These are phyloP conservation scores for Betula pendula DNA, from an alignment of 306 rosid species.

Conservation along the genomic window DNA sequence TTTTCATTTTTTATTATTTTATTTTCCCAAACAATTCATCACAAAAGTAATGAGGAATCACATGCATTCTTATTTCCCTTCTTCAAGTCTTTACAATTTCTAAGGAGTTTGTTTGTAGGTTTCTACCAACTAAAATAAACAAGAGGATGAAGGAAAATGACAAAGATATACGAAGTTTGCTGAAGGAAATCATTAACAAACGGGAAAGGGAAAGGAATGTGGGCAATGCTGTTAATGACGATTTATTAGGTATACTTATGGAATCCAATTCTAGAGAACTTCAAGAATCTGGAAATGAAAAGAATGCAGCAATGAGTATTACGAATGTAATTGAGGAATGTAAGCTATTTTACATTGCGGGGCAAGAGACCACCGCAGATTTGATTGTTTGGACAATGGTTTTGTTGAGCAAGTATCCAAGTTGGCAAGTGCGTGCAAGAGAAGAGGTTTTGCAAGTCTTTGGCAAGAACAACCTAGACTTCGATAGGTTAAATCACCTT, in stretches of 20 bases:
- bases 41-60: background rate
- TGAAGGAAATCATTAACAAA: conserved; percentile 32
- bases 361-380: conserved; percentile 51
- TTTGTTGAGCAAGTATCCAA: conserved; percentile 27
- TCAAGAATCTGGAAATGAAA: conserved; percentile 29
- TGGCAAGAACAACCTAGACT: conserved; percentile 32
- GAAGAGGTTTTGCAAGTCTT: conserved; percentile 45
- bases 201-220: conserved; percentile 24
- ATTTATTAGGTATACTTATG: conserved; percentile 42
- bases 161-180: conserved; percentile 17
- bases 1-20: too few species aligned
- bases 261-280: conserved; percentile 40
- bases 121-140: conserved; percentile 32
- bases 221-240: conserved; percentile 17
- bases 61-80: too few species aligned
- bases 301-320: conserved; percentile 39
- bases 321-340: conserved; percentile 52
- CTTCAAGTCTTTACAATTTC: too few species aligned
- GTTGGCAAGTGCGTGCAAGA: conserved; percentile 59
- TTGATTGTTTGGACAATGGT: conserved; percentile 51
- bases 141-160: conserved; percentile 34
- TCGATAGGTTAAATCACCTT: conserved; percentile 36
- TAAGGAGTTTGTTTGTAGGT: conserved; percentile 12
- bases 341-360: conserved; percentile 45
- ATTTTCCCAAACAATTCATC: too few species aligned